Percentiles rank a stretch among this genome's conserved stretches.
phyloP scores from a whole-genome alignment of 768 basidiomycete genomes.

The Leccinum pellstonianum region DNA sequence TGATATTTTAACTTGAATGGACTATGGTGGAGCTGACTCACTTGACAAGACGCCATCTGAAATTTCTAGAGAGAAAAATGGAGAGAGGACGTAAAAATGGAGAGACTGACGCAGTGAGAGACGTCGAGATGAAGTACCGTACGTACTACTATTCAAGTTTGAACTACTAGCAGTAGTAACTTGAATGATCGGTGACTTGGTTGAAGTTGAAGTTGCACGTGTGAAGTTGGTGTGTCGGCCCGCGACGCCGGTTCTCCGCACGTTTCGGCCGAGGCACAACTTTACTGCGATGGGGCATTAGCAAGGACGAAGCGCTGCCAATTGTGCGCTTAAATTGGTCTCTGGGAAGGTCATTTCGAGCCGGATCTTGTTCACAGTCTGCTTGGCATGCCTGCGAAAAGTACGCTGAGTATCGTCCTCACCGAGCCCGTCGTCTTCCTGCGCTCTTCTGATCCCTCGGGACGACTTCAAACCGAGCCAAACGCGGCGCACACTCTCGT shows the following conservation, averaged over 20 bases:
- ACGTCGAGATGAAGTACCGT: background rate
- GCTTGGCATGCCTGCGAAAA: constrained; percentile 32
- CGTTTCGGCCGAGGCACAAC: background rate
- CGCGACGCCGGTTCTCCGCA: too few relatives aligned
- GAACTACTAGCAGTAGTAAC: too few relatives aligned
- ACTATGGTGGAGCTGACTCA: background rate
- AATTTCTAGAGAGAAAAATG: too few relatives aligned
- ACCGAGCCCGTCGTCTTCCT: constrained; percentile 78
- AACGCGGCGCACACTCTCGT: constrained; percentile 60
- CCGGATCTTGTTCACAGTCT: background rate
- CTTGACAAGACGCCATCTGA: background rate
- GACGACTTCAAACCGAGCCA: constrained; percentile 32
- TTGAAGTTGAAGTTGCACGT: too few relatives aligned
- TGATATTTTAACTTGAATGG: background rate
- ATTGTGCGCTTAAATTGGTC: background rate
- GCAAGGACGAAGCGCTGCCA: background rate
- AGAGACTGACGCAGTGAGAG: background rate
- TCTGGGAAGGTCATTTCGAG: background rate
- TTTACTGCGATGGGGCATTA: too few relatives aligned
- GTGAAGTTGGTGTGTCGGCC: too few relatives aligned
- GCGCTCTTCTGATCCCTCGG: constrained; percentile 49
- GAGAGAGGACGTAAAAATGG: background rate
- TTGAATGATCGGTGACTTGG: too few relatives aligned
- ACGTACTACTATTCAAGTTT: too few relatives aligned
- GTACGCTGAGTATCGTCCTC: constrained; percentile 54